Base-by-base conservation (phyloP, 192 early-diverging fungal species). In the Globomyces pollinis-pini region DNA sequence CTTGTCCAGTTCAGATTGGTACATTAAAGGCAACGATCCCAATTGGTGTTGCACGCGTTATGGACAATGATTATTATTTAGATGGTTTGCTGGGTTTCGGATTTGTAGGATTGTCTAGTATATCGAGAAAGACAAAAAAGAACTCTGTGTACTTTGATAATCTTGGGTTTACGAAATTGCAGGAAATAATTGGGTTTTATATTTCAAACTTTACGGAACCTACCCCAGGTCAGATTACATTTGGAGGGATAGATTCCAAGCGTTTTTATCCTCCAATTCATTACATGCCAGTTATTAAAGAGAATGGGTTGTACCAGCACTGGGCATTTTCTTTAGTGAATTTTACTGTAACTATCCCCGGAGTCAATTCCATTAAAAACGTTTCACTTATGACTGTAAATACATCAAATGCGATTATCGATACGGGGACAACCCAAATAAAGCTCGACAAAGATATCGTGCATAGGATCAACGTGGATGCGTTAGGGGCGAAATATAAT, bases 61-160 rank as follows among this genome's bases (percentile, higher is more conserved):
- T n/a, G n/a, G n/a, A n/a, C n/a, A n/a, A n/a, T n/a, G n/a, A n/a
- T n/a, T n/a, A n/a, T n/a, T n/a, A n/a, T n/a, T n/a, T n/a, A n/a
- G 72, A 71, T 36, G 72, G 72, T 34, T 62, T 74, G 33, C 42
- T 72, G 49, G 72, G 72, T n/a, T 51, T 74, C 30, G 72, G 47
- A 9, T 74, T 63, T 52, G 20, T 50, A 21, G 18, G 38, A n/a
- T 9, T 74, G 51, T 63, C 61, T 50, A 24, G 60, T 21, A 74
- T 74, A 35, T 57, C 38, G n/a, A n/a, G n/a, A n/a, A n/a, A n/a
- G n/a, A n/a, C n/a, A n/a, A n/a, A n/a, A n/a, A n/a, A n/a, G n/a
- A n/a, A n/a, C n/a, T n/a, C n/a, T n/a, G n/a, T n/a, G n/a, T n/a
- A n/a, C n/a, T n/a, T n/a, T n/a, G n/a, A n/a, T n/a, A n/a, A n/a